Evolutionary conservation across 2,329 filamentous ascomycete genomes (phyloP).

Genomic region (Hirsutella minnesotensis): DNA sequence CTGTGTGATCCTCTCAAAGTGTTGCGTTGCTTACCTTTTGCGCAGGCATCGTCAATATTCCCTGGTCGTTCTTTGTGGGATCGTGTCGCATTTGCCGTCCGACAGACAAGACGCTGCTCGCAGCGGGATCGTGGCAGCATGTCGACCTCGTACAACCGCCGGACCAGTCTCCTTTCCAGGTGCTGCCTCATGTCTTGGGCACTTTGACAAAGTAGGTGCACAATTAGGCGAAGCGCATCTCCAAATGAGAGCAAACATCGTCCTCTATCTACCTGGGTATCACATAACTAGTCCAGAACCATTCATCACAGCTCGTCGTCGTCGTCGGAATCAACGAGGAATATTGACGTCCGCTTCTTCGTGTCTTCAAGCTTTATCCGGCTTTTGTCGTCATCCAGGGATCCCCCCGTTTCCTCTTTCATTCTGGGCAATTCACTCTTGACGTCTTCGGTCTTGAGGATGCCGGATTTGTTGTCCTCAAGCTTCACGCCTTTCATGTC

Average conservation of each 20-base stretch:
- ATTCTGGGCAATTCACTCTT: neutral
- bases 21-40: neutral
- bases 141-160: constrained; percentile 32
- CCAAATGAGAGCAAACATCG: neutral
- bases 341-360: constrained; percentile 20
- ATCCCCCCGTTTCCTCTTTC: neutral
- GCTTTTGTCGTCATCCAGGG: neutral
- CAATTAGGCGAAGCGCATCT: neutral
- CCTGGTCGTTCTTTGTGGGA: constrained; percentile 40
- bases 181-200: constrained; percentile 38
- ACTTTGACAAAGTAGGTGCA: constrained; percentile 34
- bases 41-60: constrained; percentile 35
- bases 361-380: constrained; percentile 9
- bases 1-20: neutral
- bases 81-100: constrained; percentile 39
- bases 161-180: constrained; percentile 27
- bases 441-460: constrained; percentile 6
- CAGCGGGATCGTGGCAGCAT: constrained; percentile 37
- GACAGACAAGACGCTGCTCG: constrained; percentile 32
- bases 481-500: constrained; percentile 1
- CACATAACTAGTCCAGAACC: neutral
- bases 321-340: constrained; percentile 25
- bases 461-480: constrained; percentile 5
- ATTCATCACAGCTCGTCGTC: constrained; percentile 13
- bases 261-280: constrained; percentile 11